Evolutionary conservation across 2,329 filamentous ascomycete genomes (phyloP).

Genomic region (Acephala macrosclerotiorum): DNA sequence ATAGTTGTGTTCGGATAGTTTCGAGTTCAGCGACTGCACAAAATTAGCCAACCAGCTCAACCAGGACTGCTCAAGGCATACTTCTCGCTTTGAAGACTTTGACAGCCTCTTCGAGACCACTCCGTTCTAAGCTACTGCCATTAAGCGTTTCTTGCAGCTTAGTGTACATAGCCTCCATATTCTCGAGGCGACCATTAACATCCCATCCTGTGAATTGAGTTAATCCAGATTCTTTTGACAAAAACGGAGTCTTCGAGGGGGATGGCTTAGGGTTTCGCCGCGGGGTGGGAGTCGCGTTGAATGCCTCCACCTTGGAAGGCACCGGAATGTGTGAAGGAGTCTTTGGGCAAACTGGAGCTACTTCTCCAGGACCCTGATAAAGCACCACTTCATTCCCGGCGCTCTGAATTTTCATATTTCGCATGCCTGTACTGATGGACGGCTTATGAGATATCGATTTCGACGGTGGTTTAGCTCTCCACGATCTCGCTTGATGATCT

Average conservation of each 20-base stretch:
- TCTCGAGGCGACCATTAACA: conserved; percentile 76
- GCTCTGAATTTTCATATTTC: conserved; percentile 34
- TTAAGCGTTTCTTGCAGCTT: conserved; percentile 77
- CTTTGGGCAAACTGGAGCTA: conserved; percentile 33
- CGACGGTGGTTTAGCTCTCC: conserved; percentile 21
- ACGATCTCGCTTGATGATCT: conserved; percentile 34
- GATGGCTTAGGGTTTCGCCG: conserved; percentile 50
- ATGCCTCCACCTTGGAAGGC: conserved; percentile 39
- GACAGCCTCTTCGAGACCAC: conserved; percentile 75
- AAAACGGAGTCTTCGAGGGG: conserved; percentile 57
- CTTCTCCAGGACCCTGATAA: conserved; percentile 35
- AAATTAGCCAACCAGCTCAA: conserved; percentile 21
- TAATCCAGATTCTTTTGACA: conserved; percentile 79
- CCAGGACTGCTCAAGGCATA: conserved; percentile 44
- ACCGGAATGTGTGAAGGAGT: conserved; percentile 46
- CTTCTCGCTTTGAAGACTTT: conserved; percentile 71
- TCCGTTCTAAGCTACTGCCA: conserved; percentile 71
- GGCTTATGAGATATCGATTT: conserved; percentile 31
- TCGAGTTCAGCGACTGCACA: conserved; percentile 57
- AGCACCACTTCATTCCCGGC: conserved; percentile 38
- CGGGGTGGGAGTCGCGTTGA: conserved; percentile 43
- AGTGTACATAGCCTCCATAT: conserved; percentile 78
- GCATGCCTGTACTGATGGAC: conserved; percentile 33
- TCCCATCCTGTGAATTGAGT: conserved; percentile 75
- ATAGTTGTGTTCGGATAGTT: conserved; percentile 41